Evolutionary conservation across 768 basidiomycete genomes (phyloP), one percentile per base, ranked within the genome.

Genomic region (Termitomyces sp.): DNA sequence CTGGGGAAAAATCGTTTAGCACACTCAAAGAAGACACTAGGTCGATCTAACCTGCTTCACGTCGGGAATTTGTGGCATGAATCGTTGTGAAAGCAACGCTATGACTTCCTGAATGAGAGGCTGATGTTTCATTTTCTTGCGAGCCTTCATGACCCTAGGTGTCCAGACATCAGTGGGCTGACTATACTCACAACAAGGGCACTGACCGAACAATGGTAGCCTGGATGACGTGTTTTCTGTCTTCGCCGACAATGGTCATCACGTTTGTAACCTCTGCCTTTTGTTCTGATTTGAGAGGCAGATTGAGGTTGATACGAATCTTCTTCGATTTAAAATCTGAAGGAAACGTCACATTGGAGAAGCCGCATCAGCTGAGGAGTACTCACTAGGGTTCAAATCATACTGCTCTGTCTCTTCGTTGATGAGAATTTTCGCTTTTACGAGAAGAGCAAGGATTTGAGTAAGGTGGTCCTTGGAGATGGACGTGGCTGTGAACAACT

Each of bases 91-190:
- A 66, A 96, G 91, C 73, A 94, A 92, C 12, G 90, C 88, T 65
- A 93, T 92, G 63, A 95, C 92, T 70, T 96, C 94, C 69, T 90
- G 89, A 65, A 96, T 94, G 67, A 96, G 74, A 0, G 87, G 81
- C 69, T 96, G 92, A 76, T 95, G 94, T 83, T 95, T 96, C 89
- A 96, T 90, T 64, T 90, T 91, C 84, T 94, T 94, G 38, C 93
- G 86, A 32, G 94, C 92, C 76, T 96, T 96, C 94, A 96, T 96
- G 72, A 96, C 92, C 52, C 92, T 92, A 15, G 40, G 46, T 13
- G 57, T 38, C 28, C 63, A 46, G 24, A 36, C 20, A 45, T 63
- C 42, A 64, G 28, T 39, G 39, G 54, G 20, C 24, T 39, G 56
- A 22, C 8, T 46, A 57, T 9, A 7, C 5, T 57, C n/a, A 48